phyloP scores from a whole-genome alignment of 202 grass and related monocot genomes.

The Musa balbisiana region DNA sequence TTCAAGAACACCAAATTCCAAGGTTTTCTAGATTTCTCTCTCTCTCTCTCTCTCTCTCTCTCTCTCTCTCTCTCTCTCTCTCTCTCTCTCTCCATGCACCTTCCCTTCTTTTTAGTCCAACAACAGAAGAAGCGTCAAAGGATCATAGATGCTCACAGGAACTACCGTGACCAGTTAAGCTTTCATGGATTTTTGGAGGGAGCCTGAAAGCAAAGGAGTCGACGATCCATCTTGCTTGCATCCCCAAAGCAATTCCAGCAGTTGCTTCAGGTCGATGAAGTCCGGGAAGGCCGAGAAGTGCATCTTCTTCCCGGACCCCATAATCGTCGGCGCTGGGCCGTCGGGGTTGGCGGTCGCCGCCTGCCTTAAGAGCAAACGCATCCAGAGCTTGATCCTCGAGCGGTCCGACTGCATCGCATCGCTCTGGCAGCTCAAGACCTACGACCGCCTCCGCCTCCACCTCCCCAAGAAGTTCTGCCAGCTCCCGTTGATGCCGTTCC shows the following conservation, averaged over 20 bases:
- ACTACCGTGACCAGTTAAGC: too few relatives aligned
- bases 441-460: conserved; percentile 65
- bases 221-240: conserved; percentile 53
- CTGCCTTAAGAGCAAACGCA: conserved; percentile 34
- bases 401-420: conserved; percentile 58
- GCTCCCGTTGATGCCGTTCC: conserved; percentile 64
- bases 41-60: too few relatives aligned
- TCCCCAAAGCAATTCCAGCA: neutral
- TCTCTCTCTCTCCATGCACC: too few relatives aligned
- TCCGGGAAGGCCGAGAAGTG: neutral
- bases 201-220: conserved; percentile 49
- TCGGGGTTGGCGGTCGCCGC: conserved; percentile 40
- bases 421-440: conserved; percentile 73
- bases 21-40: too few relatives aligned
- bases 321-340: conserved; percentile 62
- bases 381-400: conserved; percentile 65
- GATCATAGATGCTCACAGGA: too few relatives aligned
- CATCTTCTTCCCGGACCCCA: conserved; percentile 27
- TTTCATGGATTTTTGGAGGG: conserved; percentile 15
- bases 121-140: too few relatives aligned
- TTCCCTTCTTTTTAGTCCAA: too few relatives aligned
- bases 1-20: too few relatives aligned
- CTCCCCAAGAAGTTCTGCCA: conserved; percentile 76
- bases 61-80: too few relatives aligned
- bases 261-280: too few relatives aligned